Conservation (phyloP, 1,284 basidiomycete species). For the Tetrapyrgos nigripes region DNA sequence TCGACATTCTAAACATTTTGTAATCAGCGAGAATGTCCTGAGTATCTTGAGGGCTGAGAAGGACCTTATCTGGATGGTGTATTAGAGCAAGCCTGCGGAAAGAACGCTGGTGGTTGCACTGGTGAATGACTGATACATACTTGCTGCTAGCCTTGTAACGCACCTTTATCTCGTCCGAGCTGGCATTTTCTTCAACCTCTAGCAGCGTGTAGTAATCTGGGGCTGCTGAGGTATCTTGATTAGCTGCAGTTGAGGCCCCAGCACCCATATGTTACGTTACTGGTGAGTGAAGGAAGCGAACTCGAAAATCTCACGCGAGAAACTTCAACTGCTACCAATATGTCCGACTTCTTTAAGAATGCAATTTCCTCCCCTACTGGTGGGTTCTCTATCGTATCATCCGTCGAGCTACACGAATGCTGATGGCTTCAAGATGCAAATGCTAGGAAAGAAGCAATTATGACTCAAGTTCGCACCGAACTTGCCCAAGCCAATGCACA, state of each 20-base stretch:
- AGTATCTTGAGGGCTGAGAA: background rate
- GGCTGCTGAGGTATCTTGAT: conserved; percentile 34
- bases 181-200: conserved; percentile 81
- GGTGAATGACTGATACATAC: conserved; percentile 13
- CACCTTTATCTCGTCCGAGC: conserved; percentile 89
- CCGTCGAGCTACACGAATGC: conserved; percentile 10
- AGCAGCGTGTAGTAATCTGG: conserved; percentile 85
- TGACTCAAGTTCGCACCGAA: conserved; percentile 73
- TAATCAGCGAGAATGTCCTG: background rate
- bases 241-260: conserved; percentile 58
- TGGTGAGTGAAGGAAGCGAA: background rate
- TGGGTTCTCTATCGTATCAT: conserved; percentile 22
- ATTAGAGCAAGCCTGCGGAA: conserved; percentile 85
- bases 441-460: conserved; percentile 72
- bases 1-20: conserved; percentile 62
- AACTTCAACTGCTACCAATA: conserved; percentile 24
- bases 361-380: conserved; percentile 41
- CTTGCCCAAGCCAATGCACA: conserved; percentile 80
- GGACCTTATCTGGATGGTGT: conserved; percentile 87
- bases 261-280: conserved; percentile 66
- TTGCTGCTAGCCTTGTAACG: conserved; percentile 15
- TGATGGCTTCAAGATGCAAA: conserved; percentile 46
- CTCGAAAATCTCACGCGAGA: conserved; percentile 1
- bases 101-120: conserved; percentile 62
- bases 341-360: conserved; percentile 57